A percentile compares a stretch with the other conserved stretches of the same genome.
Evolutionary conservation across 805 yeast genomes (phyloP).

Genomic region (Candida orba): DNA sequence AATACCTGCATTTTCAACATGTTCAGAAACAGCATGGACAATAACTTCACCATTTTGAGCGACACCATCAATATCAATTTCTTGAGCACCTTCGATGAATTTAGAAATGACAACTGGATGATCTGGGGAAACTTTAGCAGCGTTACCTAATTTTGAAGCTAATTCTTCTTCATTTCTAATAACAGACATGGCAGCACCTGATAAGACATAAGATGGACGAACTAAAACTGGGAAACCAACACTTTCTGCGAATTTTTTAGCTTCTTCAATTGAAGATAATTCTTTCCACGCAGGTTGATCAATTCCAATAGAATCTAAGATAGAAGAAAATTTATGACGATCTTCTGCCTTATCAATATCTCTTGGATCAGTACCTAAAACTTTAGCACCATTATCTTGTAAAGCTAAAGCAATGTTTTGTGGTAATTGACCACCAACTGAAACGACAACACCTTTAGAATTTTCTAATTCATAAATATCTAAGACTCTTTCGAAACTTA

Average conservation of each 20-base stretch:
- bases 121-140: slow-evolving; percentile 89
- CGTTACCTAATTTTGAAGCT: slow-evolving; percentile 74
- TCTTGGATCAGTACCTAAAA: slow-evolving; percentile 89
- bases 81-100: slow-evolving; percentile 93
- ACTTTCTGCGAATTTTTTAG: slow-evolving; percentile 72
- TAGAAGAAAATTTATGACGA: slow-evolving; percentile 94
- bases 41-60: slow-evolving; percentile 82
- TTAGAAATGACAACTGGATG: slow-evolving; percentile 97
- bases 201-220: slow-evolving; percentile 93
- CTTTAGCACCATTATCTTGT: slow-evolving; percentile 76
- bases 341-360: slow-evolving; percentile 97
- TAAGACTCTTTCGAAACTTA: slow-evolving; percentile 91
- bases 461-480: slow-evolving; percentile 93
- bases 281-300: slow-evolving; percentile 99
- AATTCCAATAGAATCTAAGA: slow-evolving; percentile 84
- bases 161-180: slow-evolving; percentile 74
- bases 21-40: slow-evolving; percentile 95
- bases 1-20: slow-evolving; percentile 97
- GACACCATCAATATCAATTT: slow-evolving; percentile 95
- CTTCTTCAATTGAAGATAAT: slow-evolving; percentile 77
- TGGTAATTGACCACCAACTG: slow-evolving; percentile 97
- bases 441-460: slow-evolving; percentile 86
- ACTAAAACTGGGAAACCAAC: slow-evolving; percentile 95
- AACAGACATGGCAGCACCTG: slow-evolving; percentile 99
- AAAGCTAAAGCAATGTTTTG: slow-evolving; percentile 89